Conservation (phyloP, 2,329 filamentous ascomycete genomes). For the Clarireedia hainanense region DNA sequence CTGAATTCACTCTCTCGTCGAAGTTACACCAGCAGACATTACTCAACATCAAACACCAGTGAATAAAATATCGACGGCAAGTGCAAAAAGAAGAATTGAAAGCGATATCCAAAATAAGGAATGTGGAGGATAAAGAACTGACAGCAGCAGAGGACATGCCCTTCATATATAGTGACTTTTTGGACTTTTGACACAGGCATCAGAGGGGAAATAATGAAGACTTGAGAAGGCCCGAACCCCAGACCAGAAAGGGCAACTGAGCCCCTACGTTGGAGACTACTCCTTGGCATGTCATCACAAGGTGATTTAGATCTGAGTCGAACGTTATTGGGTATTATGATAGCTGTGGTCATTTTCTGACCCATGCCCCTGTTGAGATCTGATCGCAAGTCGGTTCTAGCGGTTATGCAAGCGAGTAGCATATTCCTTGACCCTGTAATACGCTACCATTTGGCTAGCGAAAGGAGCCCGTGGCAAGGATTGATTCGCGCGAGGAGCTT, state of each 20-base stretch:
- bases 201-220: background rate
- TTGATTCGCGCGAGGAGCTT: background rate
- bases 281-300: constrained; percentile 8
- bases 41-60: too few relatives aligned
- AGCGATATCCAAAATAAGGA: background rate
- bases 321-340: background rate
- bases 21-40: too few relatives aligned
- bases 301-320: background rate
- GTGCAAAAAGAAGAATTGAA: background rate
- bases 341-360: background rate
- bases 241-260: background rate
- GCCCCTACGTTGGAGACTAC: background rate
- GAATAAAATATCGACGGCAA: too few relatives aligned
- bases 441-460: background rate
- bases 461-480: background rate
- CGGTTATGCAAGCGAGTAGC: background rate
- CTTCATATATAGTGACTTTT: background rate
- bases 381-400: constrained; percentile 4
- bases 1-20: too few relatives aligned
- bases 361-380: background rate
- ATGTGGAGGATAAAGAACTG: background rate
- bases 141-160: background rate
- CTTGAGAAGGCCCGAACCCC: constrained; percentile 3
- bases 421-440: constrained; percentile 1
- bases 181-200: background rate